Evolutionary conservation across 768 basidiomycete genomes (phyloP).

Genomic region (Boletus edulis): DNA sequence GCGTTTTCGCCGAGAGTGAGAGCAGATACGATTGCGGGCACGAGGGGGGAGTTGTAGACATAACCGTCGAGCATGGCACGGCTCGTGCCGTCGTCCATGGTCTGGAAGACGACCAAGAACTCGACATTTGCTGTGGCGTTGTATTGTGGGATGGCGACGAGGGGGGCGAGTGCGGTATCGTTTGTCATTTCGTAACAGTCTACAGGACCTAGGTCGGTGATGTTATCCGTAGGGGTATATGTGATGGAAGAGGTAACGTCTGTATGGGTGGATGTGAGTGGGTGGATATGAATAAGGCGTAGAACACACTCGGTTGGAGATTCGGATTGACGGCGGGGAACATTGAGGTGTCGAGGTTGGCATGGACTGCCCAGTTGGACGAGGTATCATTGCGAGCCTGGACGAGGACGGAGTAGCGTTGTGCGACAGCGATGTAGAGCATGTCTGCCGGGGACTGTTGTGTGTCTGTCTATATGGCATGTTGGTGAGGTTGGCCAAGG

Average conservation of each 20-base stretch:
- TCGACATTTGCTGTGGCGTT: conserved; percentile 56
- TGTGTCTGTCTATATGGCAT: conserved; percentile 65
- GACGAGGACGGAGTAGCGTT: conserved; percentile 92
- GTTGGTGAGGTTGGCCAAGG: too few relatives aligned
- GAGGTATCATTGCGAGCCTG: conserved; percentile 84
- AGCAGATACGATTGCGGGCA: conserved; percentile 74
- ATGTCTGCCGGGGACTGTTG: conserved; percentile 71
- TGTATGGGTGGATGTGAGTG: conserved; percentile 24
- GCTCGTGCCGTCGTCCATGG: conserved; percentile 84
- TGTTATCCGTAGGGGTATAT: conserved; percentile 54
- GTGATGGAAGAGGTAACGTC: conserved; percentile 83
- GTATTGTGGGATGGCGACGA: conserved; percentile 49
- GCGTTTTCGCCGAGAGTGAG: conserved; percentile 77
- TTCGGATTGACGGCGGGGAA: conserved; percentile 65
- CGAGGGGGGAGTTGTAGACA: conserved; percentile 65
- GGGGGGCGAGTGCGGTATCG: conserved; percentile 69
- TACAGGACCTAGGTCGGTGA: conserved; percentile 53
- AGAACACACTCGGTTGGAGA: conserved; percentile 67
- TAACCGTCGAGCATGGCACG: conserved; percentile 72
- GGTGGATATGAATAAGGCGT: neutral
- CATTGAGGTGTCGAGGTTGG: conserved; percentile 88
- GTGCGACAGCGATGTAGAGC: conserved; percentile 77
- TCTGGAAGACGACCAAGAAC: conserved; percentile 77
- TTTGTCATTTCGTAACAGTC: conserved; percentile 59
- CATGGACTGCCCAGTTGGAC: conserved; percentile 86